These are phyloP conservation scores for Metschnikowia reukaufii DNA, from an alignment of 805 yeast genomes.

Conservation along the genomic window DNA sequence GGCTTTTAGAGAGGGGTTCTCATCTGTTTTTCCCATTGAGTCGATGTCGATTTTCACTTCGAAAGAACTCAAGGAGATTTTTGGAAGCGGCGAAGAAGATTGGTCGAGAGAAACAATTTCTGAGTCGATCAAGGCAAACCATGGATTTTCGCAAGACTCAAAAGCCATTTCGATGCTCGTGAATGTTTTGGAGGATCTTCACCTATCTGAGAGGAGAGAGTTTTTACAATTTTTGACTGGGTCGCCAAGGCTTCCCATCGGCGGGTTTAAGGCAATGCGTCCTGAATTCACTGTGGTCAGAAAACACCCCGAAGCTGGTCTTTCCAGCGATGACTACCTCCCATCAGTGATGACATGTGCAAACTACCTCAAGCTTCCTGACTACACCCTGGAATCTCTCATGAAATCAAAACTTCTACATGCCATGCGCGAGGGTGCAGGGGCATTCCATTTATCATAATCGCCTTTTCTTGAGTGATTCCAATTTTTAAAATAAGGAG, in stretches of 20 bases:
- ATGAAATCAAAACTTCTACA: slow-evolving; percentile 58
- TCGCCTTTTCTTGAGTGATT: background rate
- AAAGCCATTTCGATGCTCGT: slow-evolving; percentile 58
- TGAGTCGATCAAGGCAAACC: slow-evolving; percentile 75
- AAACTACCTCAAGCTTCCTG: slow-evolving; percentile 86
- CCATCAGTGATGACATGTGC: slow-evolving; percentile 99
- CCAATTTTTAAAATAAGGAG: too few relatives aligned
- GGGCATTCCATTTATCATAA: slow-evolving; percentile 77
- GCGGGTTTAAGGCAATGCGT: slow-evolving; percentile 80
- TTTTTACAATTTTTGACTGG: slow-evolving; percentile 91
- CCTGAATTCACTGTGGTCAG: slow-evolving; percentile 89
- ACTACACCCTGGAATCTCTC: slow-evolving; percentile 63
- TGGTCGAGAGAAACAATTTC: slow-evolving; percentile 70
- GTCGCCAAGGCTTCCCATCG: slow-evolving; percentile 88
- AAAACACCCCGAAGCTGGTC: slow-evolving; percentile 72
- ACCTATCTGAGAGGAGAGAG: slow-evolving; percentile 55
- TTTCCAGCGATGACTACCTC: slow-evolving; percentile 70
- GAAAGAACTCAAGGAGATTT: slow-evolving; percentile 64
- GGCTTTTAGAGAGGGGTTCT: slow-evolving; percentile 77
- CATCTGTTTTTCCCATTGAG: slow-evolving; percentile 75
- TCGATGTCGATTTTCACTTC: slow-evolving; percentile 73
- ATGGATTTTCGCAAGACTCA: slow-evolving; percentile 80
- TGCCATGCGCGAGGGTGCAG: slow-evolving; percentile 87
- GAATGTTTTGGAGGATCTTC: slow-evolving; percentile 58
- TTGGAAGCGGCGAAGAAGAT: slow-evolving; percentile 83